Base-by-base conservation (phyloP, 1,284 basidiomycete genomes). In the Neolentinus lepideus region DNA sequence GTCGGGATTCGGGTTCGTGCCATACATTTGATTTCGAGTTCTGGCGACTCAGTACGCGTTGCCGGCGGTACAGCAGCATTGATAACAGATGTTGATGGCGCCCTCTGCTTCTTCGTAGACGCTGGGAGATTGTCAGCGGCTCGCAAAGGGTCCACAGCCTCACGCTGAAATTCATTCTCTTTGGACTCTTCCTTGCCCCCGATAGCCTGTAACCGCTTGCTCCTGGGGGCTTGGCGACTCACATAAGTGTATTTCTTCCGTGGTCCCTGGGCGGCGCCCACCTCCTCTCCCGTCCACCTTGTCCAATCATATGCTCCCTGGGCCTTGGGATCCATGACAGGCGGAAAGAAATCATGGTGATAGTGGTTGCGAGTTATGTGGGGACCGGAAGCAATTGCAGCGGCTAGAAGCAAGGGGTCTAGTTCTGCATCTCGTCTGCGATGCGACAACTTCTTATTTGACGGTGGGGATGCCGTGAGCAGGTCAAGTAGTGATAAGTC, bases 1-100 rank as follows among this genome's bases (percentile, higher is more conserved):
- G 97, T 99, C 21, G 97, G 97, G 63, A 99, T 92, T 50, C 97
- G 86, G 2, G 97, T 98, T 56, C 97, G 89, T 2, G 94, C 97
- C 84, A 97, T 92, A 70, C 97, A 99, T 66, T 85, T 88, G 22
- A 95, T 86, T 56, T 82, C 70, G 22, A 88, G 67, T n/a, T 63
- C 63, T n/a, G 60, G 24, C 16, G 47, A 25, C 24, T 16, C 27
- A 4, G 59, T 27, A 27, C 58, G 29, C 19, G 58, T 21, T 14
- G 58, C 35, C 10, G 59, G 45, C 26, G 50, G 33, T n/a, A 56
- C 36, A 19, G 57, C 29, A 27, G 54, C n/a, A 27, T 58, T 33
- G 9, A 52, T 25, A 31, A 51, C 3, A 14, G 57, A 51, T n/a
- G 45, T 27, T 2, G 58, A 58, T 16, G 43, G n/a, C 1, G 51